Conservation (phyloP, 75 land plant species). For the Adiantum capillusveneris region DNA sequence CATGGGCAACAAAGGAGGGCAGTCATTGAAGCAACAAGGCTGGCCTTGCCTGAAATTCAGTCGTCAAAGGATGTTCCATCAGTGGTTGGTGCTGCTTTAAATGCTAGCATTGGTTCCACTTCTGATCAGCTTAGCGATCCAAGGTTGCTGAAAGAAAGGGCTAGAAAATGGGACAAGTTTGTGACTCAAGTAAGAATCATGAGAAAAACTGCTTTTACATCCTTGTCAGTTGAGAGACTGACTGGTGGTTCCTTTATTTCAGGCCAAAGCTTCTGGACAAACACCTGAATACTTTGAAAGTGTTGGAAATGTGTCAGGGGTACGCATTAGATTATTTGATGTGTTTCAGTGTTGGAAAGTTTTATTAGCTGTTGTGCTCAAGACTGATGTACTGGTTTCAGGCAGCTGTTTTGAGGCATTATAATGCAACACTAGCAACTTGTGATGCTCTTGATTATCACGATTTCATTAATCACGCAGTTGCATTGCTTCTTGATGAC, state of each 20-base stretch:
- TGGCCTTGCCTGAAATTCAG: constrained; percentile 15
- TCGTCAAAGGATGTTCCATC: background rate
- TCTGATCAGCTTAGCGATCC: background rate
- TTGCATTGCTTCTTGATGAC: constrained; percentile 55
- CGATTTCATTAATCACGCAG: constrained; percentile 73
- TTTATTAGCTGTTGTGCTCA: too few species aligned
- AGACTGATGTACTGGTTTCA: too few species aligned
- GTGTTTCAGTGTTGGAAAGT: too few species aligned
- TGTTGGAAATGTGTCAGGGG: constrained; percentile 65
- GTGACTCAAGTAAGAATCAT: constrained; percentile 44
- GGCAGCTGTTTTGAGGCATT: constrained; percentile 73
- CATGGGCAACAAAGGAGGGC: constrained; percentile 88
- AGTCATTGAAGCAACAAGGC: constrained; percentile 76
- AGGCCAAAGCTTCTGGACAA: constrained; percentile 94
- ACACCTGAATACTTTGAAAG: constrained; percentile 43
- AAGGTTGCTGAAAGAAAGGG: constrained; percentile 49
- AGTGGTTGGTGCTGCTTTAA: background rate
- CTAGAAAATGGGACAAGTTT: constrained; percentile 91
- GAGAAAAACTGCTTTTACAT: too few species aligned
- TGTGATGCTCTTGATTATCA: constrained; percentile 97
- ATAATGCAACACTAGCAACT: constrained; percentile 61
- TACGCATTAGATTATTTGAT: too few species aligned
- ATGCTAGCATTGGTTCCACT: too few species aligned
- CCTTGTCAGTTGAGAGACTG: too few species aligned
- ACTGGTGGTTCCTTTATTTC: too few species aligned